A percentile compares a stretch with the other conserved stretches of the same genome.
These are phyloP conservation scores for Serendipita vermifera DNA, from an alignment of 768 basidiomycete species.

Conservation along the genomic window DNA sequence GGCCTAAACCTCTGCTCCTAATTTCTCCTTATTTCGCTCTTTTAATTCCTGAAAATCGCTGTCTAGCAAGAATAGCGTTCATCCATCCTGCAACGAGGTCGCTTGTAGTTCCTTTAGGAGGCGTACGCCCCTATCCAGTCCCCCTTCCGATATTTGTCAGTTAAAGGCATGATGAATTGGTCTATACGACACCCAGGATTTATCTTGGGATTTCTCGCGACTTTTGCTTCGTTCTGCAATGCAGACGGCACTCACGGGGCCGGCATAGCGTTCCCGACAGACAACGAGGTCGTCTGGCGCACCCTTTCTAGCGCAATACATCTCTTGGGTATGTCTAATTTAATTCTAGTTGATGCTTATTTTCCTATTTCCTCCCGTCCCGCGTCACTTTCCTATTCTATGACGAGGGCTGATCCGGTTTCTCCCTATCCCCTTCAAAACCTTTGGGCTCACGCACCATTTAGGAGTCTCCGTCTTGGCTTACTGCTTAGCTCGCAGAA, in stretches of 20 bases:
- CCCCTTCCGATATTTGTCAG: too few species aligned
- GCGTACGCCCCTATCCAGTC: too few species aligned
- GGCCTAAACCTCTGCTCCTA: too few species aligned
- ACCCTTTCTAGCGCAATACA: neutral
- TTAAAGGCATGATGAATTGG: neutral
- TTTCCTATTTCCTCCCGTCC: neutral
- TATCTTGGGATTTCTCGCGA: neutral
- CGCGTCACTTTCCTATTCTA: neutral
- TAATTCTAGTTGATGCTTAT: too few species aligned
- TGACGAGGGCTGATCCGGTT: too few species aligned
- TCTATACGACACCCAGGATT: neutral
- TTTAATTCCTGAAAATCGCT: too few species aligned
- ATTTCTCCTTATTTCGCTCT: too few species aligned
- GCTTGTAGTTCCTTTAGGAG: too few species aligned
- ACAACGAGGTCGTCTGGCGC: neutral
- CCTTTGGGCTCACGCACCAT: too few species aligned
- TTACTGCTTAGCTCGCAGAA: constrained; percentile 31
- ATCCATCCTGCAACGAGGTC: too few species aligned
- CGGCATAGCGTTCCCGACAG: neutral
- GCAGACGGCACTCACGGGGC: neutral
- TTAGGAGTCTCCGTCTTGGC: constrained; percentile 24
- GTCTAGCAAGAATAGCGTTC: too few species aligned
- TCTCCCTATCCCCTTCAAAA: too few species aligned
- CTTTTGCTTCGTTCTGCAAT: neutral
- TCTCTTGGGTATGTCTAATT: constrained; percentile 1